Evolutionary conservation across 2,329 filamentous ascomycete species (phyloP).

Genomic region (Colletotrichum sp.): DNA sequence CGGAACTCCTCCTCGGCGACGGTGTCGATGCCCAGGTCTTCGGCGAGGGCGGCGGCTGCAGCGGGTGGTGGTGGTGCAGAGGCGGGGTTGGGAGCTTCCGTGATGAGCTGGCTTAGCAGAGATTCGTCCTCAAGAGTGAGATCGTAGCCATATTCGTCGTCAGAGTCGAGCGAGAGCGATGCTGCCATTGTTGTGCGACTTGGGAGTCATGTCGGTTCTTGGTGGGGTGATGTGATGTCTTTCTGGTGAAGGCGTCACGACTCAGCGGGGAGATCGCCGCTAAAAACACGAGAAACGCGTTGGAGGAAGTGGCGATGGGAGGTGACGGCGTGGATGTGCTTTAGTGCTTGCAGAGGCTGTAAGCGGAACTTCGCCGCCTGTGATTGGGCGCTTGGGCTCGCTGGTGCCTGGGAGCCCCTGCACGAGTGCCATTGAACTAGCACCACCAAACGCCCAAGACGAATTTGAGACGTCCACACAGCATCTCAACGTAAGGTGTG

Average conservation of each 20-base stretch:
- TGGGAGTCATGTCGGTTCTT: neutral
- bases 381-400: neutral
- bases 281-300: neutral
- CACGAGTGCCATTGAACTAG: too few relatives aligned
- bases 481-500: too few relatives aligned
- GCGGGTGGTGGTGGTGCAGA: neutral
- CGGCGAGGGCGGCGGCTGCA: neutral
- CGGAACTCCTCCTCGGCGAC: neutral
- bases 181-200: constrained; percentile 3
- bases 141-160: constrained; percentile 53
- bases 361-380: neutral
- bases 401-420: neutral
- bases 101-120: constrained; percentile 38
- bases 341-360: neutral
- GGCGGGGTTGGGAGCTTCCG: constrained; percentile 13
- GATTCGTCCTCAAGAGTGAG: constrained; percentile 52
- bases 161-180: constrained; percentile 30
- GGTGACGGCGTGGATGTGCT: neutral
- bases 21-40: constrained; percentile 11
- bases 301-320: neutral
- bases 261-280: constrained; percentile 4
- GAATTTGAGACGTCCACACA: too few relatives aligned
- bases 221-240: neutral
- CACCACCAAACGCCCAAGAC: too few relatives aligned
- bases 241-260: constrained; percentile 5